Conservation (phyloP, 2,329 filamentous ascomycete genomes). For the Alternaria alternata region DNA sequence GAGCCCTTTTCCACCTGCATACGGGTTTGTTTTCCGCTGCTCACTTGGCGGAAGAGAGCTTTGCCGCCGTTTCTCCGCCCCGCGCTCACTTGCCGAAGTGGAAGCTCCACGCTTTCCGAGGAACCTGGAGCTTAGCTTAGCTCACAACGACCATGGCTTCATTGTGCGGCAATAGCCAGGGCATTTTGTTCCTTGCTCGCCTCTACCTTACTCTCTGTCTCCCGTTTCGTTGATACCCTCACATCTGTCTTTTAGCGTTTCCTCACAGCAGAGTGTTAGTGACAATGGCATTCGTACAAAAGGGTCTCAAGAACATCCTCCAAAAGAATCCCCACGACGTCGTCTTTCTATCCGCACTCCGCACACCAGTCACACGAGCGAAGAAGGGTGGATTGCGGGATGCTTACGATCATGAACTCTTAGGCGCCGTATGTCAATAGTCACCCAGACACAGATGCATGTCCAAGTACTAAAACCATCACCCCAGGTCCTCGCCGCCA, state of each 20-base stretch:
- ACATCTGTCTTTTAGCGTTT: constrained; percentile 20
- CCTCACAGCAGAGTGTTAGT: no score
- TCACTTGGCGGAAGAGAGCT: constrained; percentile 33
- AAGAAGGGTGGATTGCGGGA: constrained; percentile 86
- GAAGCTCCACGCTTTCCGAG: constrained; percentile 23
- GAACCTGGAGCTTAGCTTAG: constrained; percentile 38
- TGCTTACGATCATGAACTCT: constrained; percentile 88
- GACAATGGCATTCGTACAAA: constrained; percentile 57
- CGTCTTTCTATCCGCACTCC: constrained; percentile 88
- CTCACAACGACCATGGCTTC: constrained; percentile 31
- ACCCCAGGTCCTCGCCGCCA: constrained; percentile 66
- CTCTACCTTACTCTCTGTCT: background rate
- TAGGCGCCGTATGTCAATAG: constrained; percentile 63
- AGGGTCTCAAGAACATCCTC: constrained; percentile 78
- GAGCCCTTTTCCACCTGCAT: constrained; percentile 15
- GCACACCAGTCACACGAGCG: constrained; percentile 84
- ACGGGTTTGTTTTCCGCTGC: constrained; percentile 19
- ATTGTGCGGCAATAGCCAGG: constrained; percentile 17
- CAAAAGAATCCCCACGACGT: constrained; percentile 81
- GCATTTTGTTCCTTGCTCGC: constrained; percentile 14
- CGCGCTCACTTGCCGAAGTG: constrained; percentile 49
- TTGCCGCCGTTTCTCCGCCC: constrained; percentile 36
- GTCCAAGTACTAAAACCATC: constrained; percentile 20
- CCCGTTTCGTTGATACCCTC: constrained; percentile 10
- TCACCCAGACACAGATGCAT: constrained; percentile 48